A percentile compares a stretch with the other conserved stretches of the same genome.
phyloP scores from a whole-genome alignment of 2,329 filamentous ascomycete genomes.

The Corniculantispora saksenae region DNA sequence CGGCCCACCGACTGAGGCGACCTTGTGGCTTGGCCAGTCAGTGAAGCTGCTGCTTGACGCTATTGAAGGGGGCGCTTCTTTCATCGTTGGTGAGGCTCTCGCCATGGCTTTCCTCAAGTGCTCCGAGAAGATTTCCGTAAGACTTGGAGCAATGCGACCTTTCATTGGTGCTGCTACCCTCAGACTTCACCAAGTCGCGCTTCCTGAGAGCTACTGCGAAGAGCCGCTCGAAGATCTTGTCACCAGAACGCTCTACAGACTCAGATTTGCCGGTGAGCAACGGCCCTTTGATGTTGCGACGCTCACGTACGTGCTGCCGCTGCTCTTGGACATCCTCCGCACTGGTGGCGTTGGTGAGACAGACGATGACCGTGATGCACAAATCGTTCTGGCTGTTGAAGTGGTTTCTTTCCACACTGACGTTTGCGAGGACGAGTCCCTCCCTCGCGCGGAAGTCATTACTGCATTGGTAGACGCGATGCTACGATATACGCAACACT shows the following conservation, averaged over 20 bases:
- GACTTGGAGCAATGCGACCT: slow-evolving; percentile 73
- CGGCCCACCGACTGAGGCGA: slow-evolving; percentile 86
- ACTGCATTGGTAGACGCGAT: slow-evolving; percentile 75
- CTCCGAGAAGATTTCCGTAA: slow-evolving; percentile 70
- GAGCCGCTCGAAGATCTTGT: slow-evolving; percentile 84
- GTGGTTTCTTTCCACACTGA: slow-evolving; percentile 87
- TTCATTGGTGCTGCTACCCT: slow-evolving; percentile 89
- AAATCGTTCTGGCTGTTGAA: slow-evolving; percentile 85
- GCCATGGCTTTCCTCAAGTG: slow-evolving; percentile 79
- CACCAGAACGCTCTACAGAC: slow-evolving; percentile 84
- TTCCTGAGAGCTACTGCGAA: slow-evolving; percentile 71
- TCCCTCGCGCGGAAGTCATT: slow-evolving; percentile 76
- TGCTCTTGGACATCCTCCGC: slow-evolving; percentile 76
- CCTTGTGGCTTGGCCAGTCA: slow-evolving; percentile 83
- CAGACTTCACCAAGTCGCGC: slow-evolving; percentile 71
- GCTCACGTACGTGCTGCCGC: slow-evolving; percentile 81
- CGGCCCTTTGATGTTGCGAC: slow-evolving; percentile 89
- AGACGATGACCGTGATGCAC: slow-evolving; percentile 81
- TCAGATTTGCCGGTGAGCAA: slow-evolving; percentile 89
- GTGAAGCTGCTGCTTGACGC: slow-evolving; percentile 71
- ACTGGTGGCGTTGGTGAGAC: slow-evolving; percentile 75
- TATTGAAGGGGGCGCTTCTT: slow-evolving; percentile 77
- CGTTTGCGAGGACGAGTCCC: slow-evolving; percentile 69
- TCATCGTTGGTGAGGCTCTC: slow-evolving; percentile 79
- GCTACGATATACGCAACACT: slow-evolving; percentile 88